Conservation (phyloP, 768 basidiomycete species). For the Trametes gibbosa region DNA sequence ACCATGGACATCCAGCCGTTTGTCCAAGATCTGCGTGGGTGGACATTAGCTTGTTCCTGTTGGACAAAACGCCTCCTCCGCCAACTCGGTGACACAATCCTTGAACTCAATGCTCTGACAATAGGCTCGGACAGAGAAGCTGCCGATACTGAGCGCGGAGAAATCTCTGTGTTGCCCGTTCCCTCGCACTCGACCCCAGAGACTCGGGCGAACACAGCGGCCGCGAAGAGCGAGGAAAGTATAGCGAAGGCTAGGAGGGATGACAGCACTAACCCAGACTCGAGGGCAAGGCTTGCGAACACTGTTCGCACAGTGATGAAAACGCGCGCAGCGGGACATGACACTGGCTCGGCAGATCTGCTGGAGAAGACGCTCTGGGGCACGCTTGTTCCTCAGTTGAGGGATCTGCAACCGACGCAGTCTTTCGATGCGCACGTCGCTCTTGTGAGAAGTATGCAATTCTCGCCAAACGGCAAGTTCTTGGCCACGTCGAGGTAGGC, state of each 20-base stretch:
- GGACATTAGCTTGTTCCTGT: constrained; percentile 12
- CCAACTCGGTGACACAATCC: constrained; percentile 17
- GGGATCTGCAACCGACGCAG: constrained; percentile 51
- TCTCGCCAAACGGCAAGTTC: constrained; percentile 73
- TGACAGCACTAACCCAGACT: neutral
- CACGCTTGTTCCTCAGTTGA: constrained; percentile 51
- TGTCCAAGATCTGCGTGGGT: constrained; percentile 24
- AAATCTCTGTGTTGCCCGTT: too few species aligned
- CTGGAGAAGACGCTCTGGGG: constrained; percentile 53
- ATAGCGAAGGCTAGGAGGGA: too few species aligned
- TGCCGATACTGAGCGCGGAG: too few species aligned
- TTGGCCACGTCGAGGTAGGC: constrained; percentile 76
- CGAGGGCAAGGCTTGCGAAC: constrained; percentile 9
- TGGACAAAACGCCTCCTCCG: constrained; percentile 20
- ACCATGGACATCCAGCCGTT: constrained; percentile 24
- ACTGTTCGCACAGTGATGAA: constrained; percentile 47
- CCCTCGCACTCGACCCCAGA: too few species aligned
- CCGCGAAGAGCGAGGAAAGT: too few species aligned
- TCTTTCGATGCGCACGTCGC: constrained; percentile 64
- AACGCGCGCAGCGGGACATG: constrained; percentile 29
- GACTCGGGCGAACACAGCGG: too few species aligned
- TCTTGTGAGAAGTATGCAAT: constrained; percentile 69
- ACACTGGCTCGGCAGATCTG: constrained; percentile 32
- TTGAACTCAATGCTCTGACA: constrained; percentile 11
- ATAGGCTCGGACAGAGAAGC: too few species aligned